Evolutionary conservation across 441 rosid genomes (phyloP), one percentile per base, ranked within the genome.

Genomic region (Daphne laureola): DNA sequence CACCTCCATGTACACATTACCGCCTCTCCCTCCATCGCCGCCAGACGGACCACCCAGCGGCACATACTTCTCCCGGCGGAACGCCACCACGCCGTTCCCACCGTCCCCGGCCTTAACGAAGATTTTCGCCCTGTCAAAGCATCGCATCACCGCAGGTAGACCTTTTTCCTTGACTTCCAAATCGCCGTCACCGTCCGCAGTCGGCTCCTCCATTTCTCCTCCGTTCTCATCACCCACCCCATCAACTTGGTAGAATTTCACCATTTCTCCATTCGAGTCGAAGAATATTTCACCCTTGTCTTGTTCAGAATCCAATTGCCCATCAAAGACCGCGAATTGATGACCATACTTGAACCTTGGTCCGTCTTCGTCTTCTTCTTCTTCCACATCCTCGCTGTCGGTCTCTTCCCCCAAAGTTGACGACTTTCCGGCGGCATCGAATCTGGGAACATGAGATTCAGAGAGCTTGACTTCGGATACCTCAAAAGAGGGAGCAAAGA

Each of bases 21-120:
- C 98, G 27, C 96, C 98, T 66, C 81, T 83, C n/a, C 96, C 96
- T 50, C 96, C 96, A 59, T 91, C 90, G 15, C 98, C 98, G 14
- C 98, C 96, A 0, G 98, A 91, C 1, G 96, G 98, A 0, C 95
- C 98, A 12, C 98, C 96, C 46, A 81, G 36, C 8, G 96, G 98
- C 64, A 87, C 90, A 17, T 67, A 87, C 61, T 91, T 91, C 62
- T 91, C 95, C 5, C 93, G 69, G 14, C 96, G 84, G 72, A 91
- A 87, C 5, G 95, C 98, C 61, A 83, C 84, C 13, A 85, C 93
- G 12, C 98, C 98, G 17, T 90, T 87, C 53, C 96, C 95, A 14
- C 96, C 96, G 38, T 85, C 81, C 43, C 98, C 96, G 0, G 96
- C 84, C 67, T 78, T 87, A 2, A 70, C 95, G 36, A 18, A 90